A percentile compares a stretch with the other conserved stretches of the same genome.
phyloP scores from a whole-genome alignment of 306 rosid genomes.

The Sophora flavescens region DNA sequence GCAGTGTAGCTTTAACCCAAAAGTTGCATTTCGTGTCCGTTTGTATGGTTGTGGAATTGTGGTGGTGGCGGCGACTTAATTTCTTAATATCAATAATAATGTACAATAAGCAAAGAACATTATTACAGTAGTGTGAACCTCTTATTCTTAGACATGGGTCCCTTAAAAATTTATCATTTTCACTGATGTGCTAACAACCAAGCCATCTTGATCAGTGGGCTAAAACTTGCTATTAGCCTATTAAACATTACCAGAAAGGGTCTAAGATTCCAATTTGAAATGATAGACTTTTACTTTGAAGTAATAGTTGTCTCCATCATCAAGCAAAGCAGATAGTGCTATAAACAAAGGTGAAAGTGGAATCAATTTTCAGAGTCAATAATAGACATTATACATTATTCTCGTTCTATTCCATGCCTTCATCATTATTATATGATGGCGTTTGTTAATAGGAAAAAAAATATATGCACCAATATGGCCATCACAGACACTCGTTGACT shows the following conservation, averaged over 20 bases:
- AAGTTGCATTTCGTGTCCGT: background rate
- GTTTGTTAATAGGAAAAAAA: conserved; percentile 26
- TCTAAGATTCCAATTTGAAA: conserved; percentile 26
- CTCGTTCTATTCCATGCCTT: conserved; percentile 30
- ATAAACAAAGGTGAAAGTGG: conserved; percentile 1
- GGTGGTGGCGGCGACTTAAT: background rate
- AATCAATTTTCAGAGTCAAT: conserved; percentile 8
- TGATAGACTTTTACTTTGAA: conserved; percentile 24
- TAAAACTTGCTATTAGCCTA: background rate
- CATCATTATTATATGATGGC: conserved; percentile 14
- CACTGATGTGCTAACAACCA: conserved; percentile 23
- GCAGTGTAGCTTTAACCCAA: background rate
- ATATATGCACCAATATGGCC: background rate
- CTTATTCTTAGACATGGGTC: background rate
- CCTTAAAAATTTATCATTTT: conserved; percentile 11
- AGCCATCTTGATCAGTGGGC: conserved; percentile 41
- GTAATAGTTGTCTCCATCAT: background rate
- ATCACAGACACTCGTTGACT: conserved; percentile 7
- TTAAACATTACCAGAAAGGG: background rate
- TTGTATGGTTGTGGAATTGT: background rate
- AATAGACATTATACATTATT: background rate
- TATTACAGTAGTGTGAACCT: conserved; percentile 18
- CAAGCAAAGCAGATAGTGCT: conserved; percentile 20
- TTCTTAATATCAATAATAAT: background rate
- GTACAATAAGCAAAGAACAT: conserved; percentile 14